These are phyloP conservation scores for Backusella liffmaniae DNA, from an alignment of 192 early-diverging fungal species.

Conservation along the genomic window DNA sequence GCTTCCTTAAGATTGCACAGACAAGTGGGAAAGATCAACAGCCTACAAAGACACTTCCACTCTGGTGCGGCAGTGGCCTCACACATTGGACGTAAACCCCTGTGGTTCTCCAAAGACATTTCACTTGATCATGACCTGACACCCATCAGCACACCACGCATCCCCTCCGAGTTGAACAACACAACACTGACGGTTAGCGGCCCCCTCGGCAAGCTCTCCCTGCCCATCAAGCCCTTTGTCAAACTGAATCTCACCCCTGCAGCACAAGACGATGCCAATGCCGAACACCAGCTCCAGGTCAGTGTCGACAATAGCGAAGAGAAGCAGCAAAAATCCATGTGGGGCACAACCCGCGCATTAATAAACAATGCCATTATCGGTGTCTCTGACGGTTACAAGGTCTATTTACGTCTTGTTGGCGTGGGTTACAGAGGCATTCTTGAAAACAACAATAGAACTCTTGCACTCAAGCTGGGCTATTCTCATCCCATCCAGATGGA, in stretches of 20 bases:
- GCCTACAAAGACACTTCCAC: slow-evolving; percentile 32
- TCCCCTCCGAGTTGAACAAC: slow-evolving; percentile 56
- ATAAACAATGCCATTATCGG: slow-evolving; percentile 85
- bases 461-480: slow-evolving; percentile 86
- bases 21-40: not conserved
- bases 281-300: slow-evolving; percentile 50
- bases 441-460: slow-evolving; percentile 56
- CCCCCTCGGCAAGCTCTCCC: slow-evolving; percentile 71
- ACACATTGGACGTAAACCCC: slow-evolving; percentile 78
- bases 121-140: slow-evolving; percentile 62
- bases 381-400: slow-evolving; percentile 85
- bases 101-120: slow-evolving; percentile 78
- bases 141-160: slow-evolving; percentile 66
- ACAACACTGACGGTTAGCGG: slow-evolving; percentile 75
- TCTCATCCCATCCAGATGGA: slow-evolving; percentile 78
- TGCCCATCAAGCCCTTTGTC: slow-evolving; percentile 87
- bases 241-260: slow-evolving; percentile 32
- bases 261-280: slow-evolving; percentile 11
- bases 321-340: slow-evolving; percentile 86
- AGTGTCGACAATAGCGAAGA: slow-evolving; percentile 55
- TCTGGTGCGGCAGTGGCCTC: slow-evolving; percentile 51
- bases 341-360: slow-evolving; percentile 94
- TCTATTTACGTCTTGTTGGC: slow-evolving; percentile 84
- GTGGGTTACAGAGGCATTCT: slow-evolving; percentile 92
- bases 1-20: slow-evolving; percentile 1